Percentiles rank a stretch among this genome's conserved stretches.
phyloP scores from a whole-genome alignment of 2,329 filamentous ascomycete species.

The Arthrobotrys sinensis region DNA sequence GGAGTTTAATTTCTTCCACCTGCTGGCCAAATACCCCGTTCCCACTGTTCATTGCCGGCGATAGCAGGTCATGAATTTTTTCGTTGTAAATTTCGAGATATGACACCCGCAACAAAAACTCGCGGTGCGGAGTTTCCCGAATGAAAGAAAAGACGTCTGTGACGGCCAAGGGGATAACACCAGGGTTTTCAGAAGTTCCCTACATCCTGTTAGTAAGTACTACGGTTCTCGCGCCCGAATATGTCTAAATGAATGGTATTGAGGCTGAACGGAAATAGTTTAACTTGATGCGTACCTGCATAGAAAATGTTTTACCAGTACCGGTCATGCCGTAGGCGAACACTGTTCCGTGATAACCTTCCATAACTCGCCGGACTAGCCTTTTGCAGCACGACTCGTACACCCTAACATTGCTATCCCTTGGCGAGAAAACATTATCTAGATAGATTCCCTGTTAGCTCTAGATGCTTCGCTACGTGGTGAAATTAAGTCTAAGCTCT shows the following conservation, averaged over 20 bases:
- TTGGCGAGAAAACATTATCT: conserved; percentile 97
- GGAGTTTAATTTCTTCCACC: conserved; percentile 95
- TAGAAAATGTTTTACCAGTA: conserved; percentile 98
- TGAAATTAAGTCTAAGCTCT: conserved; percentile 7
- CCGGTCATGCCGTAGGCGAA: conserved; percentile 99
- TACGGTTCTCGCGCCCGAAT: too few species aligned
- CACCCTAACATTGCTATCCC: conserved; percentile 93
- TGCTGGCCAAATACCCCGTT: conserved; percentile 71
- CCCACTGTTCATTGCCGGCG: conserved; percentile 68
- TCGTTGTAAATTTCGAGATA: conserved; percentile 99
- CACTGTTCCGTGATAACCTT: conserved; percentile 97
- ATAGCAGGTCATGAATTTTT: conserved; percentile 92
- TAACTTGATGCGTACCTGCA: conserved; percentile 85
- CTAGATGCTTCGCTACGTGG: conserved; percentile 59
- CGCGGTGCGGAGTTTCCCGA: conserved; percentile 91
- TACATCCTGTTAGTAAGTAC: conserved; percentile 10
- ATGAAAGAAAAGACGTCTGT: conserved; percentile 99
- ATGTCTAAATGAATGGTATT: neutral
- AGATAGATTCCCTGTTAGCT: conserved; percentile 51
- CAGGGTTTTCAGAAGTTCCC: conserved; percentile 73
- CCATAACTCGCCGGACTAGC: conserved; percentile 95
- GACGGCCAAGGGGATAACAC: conserved; percentile 96
- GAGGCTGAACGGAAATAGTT: conserved; percentile 28
- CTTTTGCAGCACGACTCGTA: conserved; percentile 96
- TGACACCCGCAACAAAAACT: conserved; percentile 94